Percentiles rank a stretch among this genome's conserved stretches.
Conservation (phyloP, 306 rosid genomes). For the Quercus aquifolioides region DNA sequence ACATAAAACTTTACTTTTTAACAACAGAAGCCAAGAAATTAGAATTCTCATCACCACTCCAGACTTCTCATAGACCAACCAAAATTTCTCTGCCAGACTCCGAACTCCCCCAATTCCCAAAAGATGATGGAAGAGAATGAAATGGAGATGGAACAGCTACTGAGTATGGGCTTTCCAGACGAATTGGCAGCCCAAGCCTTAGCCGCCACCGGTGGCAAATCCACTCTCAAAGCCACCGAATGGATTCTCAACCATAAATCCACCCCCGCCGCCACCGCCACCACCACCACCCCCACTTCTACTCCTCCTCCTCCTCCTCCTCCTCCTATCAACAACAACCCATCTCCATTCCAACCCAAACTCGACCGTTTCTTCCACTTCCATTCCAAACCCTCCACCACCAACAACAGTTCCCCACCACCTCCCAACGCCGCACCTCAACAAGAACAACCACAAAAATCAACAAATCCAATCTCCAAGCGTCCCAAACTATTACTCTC, state of each 20-base stretch:
- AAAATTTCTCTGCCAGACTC: neutral
- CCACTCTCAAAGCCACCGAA: constrained; percentile 79
- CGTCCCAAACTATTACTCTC: constrained; percentile 28
- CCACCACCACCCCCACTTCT: neutral
- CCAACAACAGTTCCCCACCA: neutral
- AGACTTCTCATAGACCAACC: no score
- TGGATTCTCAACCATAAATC: constrained; percentile 70
- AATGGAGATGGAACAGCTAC: constrained; percentile 62
- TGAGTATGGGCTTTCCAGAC: constrained; percentile 70
- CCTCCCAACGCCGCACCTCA: constrained; percentile 9
- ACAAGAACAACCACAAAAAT: constrained; percentile 7
- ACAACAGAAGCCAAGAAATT: no score
- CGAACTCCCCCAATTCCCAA: no score
- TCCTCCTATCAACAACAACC: neutral
- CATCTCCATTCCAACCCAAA: constrained; percentile 54
- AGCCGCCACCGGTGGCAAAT: constrained; percentile 76
- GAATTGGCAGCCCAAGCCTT: constrained; percentile 71
- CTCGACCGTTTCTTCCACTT: constrained; percentile 71
- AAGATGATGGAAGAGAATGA: neutral
- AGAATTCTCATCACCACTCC: no score
- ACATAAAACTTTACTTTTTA: no score
- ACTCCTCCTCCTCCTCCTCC: neutral
- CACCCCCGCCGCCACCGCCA: constrained; percentile 28
- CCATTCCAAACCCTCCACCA: constrained; percentile 27
- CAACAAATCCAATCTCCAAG: constrained; percentile 16